These are phyloP conservation scores for Puccinia sorghi DNA, from an alignment of 1,284 basidiomycete species.

Conservation along the genomic window DNA sequence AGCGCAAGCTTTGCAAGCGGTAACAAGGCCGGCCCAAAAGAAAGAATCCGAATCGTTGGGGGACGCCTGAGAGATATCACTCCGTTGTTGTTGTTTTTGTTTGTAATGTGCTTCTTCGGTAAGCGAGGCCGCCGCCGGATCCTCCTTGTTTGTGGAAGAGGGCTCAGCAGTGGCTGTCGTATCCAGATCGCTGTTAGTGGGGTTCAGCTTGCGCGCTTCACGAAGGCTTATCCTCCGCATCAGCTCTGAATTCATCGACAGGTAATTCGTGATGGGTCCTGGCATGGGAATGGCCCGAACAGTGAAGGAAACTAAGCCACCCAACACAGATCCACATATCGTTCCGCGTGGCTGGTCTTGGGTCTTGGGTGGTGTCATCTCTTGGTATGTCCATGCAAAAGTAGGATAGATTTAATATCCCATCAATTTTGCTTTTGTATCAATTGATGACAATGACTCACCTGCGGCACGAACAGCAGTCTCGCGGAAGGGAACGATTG, in stretches of 20 bases:
- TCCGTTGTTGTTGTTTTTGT: conserved; percentile 37
- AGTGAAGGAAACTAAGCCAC: conserved; percentile 76
- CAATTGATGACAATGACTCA: conserved; percentile 57
- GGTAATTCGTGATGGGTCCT: conserved; percentile 67
- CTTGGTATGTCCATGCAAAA: conserved; percentile 57
- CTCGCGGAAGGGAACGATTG: conserved; percentile 96
- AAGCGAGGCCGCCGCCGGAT: conserved; percentile 22
- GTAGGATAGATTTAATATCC: neutral
- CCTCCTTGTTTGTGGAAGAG: conserved; percentile 52
- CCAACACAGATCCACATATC: conserved; percentile 69
- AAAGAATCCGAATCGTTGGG: conserved; percentile 59
- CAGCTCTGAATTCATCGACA: conserved; percentile 57
- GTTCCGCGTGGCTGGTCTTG: conserved; percentile 74
- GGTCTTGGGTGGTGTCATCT: conserved; percentile 85
- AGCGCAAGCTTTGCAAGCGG: conserved; percentile 78
- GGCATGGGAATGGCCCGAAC: conserved; percentile 82
- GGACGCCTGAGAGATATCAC: conserved; percentile 52
- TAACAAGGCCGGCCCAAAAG: conserved; percentile 68
- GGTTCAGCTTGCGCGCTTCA: conserved; percentile 51
- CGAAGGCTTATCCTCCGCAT: conserved; percentile 24
- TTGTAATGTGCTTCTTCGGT: conserved; percentile 48
- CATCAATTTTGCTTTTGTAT: conserved; percentile 9
- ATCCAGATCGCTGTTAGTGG: neutral
- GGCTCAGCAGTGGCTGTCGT: neutral
- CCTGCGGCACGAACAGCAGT: conserved; percentile 80